phyloP scores from a whole-genome alignment of 495 filamentous ascomycete genomes.

The Terfezia claveryi region DNA sequence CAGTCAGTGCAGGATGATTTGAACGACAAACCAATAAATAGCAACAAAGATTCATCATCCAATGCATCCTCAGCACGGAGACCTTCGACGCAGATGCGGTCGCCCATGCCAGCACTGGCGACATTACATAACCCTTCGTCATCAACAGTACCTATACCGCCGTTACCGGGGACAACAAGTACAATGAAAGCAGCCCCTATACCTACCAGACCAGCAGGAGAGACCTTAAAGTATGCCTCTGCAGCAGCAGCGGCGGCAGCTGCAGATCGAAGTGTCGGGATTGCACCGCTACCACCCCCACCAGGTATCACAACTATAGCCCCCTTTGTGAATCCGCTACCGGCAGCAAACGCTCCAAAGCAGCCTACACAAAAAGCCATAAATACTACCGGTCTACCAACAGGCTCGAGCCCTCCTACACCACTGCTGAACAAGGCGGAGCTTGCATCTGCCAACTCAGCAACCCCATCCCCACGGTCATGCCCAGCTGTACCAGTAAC shows the following conservation, averaged over 20 bases:
- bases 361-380: conserved; percentile 12
- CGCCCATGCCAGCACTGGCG: conserved; percentile 70
- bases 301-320: conserved; percentile 33
- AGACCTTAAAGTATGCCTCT: conserved; percentile 88
- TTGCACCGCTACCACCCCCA: conserved; percentile 73
- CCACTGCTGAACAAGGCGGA: conserved; percentile 7
- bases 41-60: conserved; percentile 22
- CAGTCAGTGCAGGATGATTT: conserved; percentile 78
- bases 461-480: background rate
- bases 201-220: conserved; percentile 63
- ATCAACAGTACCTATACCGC: conserved; percentile 28
- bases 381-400: conserved; percentile 9
- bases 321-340: conserved; percentile 25
- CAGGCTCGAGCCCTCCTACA: conserved; percentile 11
- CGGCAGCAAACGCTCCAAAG: conserved; percentile 19
- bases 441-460: background rate
- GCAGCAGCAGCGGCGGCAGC: conserved; percentile 88
- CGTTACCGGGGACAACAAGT: conserved; percentile 27
- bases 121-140: conserved; percentile 46
- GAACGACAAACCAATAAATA: conserved; percentile 39
- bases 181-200: conserved; percentile 80
- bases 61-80: conserved; percentile 37
- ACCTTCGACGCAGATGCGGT: conserved; percentile 81
- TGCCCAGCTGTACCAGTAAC: background rate
- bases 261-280: conserved; percentile 78